Evolutionary conservation across 2,329 filamentous ascomycete species (phyloP).

Genomic region (Aulographum hederae): DNA sequence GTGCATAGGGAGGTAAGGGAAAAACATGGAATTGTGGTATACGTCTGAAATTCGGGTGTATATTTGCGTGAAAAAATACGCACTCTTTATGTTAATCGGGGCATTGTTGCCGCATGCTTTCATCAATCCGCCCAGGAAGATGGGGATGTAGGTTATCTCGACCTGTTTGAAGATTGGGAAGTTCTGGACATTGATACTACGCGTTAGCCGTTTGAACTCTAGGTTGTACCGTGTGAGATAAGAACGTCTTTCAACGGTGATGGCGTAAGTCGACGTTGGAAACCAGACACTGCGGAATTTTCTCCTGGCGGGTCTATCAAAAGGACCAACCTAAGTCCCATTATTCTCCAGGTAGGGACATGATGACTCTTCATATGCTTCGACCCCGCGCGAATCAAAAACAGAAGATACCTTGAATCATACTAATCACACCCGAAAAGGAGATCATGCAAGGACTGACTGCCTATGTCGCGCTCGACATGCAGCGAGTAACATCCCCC

Average conservation of each 20-base stretch:
- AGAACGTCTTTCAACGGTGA: background rate
- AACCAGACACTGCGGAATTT: background rate
- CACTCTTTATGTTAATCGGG: constrained; percentile 38
- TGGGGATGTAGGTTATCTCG: constrained; percentile 37
- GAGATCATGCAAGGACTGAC: too few species aligned
- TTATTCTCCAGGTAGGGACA: too few species aligned
- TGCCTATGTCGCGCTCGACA: too few species aligned
- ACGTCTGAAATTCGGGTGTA: background rate
- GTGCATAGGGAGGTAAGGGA: too few species aligned
- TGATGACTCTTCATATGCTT: too few species aligned
- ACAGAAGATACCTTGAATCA: too few species aligned
- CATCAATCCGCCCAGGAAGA: constrained; percentile 42
- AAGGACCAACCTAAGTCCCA: too few species aligned
- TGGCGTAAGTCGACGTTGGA: background rate
- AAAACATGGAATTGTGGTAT: constrained; percentile 4
- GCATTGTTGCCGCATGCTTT: constrained; percentile 34
- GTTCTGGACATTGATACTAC: constrained; percentile 21
- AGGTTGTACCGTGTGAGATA: background rate
- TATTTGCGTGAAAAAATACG: constrained; percentile 4
- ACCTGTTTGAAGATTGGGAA: constrained; percentile 35
- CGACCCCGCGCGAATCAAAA: too few species aligned
- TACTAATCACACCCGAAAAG: too few species aligned
- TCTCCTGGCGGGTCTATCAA: too few species aligned
- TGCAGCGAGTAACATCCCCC: too few species aligned
- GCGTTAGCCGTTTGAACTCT: background rate